Conservation (phyloP, 768 basidiomycete species). For the Vararia minispora region DNA sequence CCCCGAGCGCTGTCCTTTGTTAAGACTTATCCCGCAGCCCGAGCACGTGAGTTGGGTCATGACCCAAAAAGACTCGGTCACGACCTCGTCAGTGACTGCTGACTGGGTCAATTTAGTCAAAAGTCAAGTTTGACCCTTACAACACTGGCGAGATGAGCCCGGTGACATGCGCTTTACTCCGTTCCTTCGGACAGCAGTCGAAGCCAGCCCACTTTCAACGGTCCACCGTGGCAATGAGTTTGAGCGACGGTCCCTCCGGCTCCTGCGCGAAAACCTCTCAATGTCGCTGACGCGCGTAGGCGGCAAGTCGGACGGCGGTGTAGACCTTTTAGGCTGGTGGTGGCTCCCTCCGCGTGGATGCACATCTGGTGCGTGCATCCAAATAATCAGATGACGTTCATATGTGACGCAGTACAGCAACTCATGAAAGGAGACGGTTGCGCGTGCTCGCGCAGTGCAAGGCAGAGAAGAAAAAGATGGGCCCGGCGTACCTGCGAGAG, state of each 20-base stretch:
- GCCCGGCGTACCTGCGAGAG: slow-evolving; percentile 77
- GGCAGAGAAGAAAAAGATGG: slow-evolving; percentile 72
- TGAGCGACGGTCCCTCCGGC: slow-evolving; percentile 51
- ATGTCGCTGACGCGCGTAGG: slow-evolving; percentile 77
- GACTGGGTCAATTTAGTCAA: too few species aligned
- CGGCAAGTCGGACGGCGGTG: slow-evolving; percentile 81
- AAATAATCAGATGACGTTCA: too few species aligned
- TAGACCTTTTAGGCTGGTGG: slow-evolving; percentile 92
- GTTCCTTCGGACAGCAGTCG: too few species aligned
- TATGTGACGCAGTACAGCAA: neutral
- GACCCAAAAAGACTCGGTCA: too few species aligned
- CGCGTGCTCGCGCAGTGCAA: slow-evolving; percentile 87
- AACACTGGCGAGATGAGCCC: slow-evolving; percentile 3
- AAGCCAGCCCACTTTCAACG: slow-evolving; percentile 26
- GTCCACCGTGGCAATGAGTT: slow-evolving; percentile 65
- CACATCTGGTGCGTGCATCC: neutral
- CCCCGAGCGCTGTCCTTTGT: too few species aligned
- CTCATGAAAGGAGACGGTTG: slow-evolving; percentile 34
- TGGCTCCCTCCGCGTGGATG: slow-evolving; percentile 46
- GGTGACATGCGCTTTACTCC: slow-evolving; percentile 9
- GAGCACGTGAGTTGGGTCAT: too few species aligned
- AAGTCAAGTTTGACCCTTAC: too few species aligned
- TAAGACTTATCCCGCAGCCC: too few species aligned
- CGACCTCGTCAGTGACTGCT: too few species aligned
- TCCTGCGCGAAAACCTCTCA: slow-evolving; percentile 55